A percentile compares a stretch with the other conserved stretches of the same genome.
These are phyloP conservation scores for Solanum peruvianum DNA, from an alignment of 257 asterid species.

Conservation along the genomic window DNA sequence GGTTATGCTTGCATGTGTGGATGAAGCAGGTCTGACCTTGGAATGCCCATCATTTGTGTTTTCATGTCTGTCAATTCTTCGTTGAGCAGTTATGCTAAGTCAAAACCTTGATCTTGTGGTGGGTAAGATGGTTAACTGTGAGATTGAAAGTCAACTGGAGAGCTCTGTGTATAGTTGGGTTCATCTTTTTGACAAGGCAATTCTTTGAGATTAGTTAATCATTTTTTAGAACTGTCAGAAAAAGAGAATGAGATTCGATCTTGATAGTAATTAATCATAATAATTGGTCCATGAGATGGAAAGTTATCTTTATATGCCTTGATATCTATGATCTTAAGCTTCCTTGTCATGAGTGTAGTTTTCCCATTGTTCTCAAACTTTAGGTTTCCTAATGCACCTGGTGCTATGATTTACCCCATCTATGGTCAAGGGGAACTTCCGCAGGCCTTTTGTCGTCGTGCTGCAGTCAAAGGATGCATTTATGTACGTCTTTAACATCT, in stretches of 20 bases:
- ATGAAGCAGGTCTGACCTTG: background rate
- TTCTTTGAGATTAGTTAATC: background rate
- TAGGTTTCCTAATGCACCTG: slow-evolving; percentile 83
- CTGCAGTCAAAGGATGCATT: slow-evolving; percentile 94
- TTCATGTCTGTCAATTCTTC: background rate
- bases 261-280: background rate
- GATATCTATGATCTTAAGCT: background rate
- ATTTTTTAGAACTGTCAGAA: background rate
- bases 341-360: background rate
- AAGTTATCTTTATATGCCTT: background rate
- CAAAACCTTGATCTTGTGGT: background rate
- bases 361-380: background rate
- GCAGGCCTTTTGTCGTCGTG: slow-evolving; percentile 95
- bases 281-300: background rate
- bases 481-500: slow-evolving; percentile 36
- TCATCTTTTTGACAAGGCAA: background rate
- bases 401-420: slow-evolving; percentile 87
- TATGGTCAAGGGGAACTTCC: slow-evolving; percentile 94
- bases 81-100: background rate
- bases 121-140: background rate
- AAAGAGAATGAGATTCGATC: background rate
- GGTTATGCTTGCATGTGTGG: background rate
- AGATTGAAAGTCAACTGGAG: background rate
- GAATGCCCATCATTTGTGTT: background rate
- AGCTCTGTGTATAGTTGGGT: background rate